Conservation (phyloP, 768 basidiomycete genomes). For the Suillus alpinus region DNA sequence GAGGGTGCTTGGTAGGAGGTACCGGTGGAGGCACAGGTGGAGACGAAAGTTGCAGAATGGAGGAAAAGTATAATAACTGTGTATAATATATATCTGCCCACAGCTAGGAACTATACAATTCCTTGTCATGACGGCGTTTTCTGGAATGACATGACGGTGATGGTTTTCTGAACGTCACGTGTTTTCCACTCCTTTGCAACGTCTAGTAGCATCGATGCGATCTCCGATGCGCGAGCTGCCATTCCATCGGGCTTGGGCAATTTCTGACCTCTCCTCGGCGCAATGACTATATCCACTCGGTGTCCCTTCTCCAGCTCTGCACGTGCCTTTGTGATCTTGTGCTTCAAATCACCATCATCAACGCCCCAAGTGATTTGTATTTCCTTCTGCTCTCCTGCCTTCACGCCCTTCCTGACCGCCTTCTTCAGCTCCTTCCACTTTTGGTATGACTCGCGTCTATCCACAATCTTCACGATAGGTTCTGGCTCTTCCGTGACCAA, state of each 20-base stretch:
- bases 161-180: conserved; percentile 35
- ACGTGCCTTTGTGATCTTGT: conserved; percentile 60
- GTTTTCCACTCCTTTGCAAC: conserved; percentile 53
- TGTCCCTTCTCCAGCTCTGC: conserved; percentile 59
- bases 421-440: conserved; percentile 36
- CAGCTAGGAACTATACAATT: background rate
- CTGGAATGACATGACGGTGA: conserved; percentile 45
- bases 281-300: conserved; percentile 54
- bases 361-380: conserved; percentile 72
- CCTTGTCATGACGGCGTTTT: conserved; percentile 22
- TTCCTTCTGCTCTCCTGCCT: conserved; percentile 49
- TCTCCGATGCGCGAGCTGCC: conserved; percentile 42
- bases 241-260: conserved; percentile 37
- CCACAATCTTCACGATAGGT: conserved; percentile 61
- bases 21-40: conserved; percentile 19
- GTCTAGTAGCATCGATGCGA: conserved; percentile 43
- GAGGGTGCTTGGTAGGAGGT: conserved; percentile 17
- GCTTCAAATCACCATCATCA: conserved; percentile 53
- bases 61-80: conserved; percentile 24
- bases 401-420: conserved; percentile 30
- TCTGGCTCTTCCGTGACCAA: conserved; percentile 48
- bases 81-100: conserved; percentile 19
- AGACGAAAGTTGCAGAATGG: conserved; percentile 12
- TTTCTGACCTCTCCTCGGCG: conserved; percentile 45
- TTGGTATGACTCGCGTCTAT: conserved; percentile 41